Evolutionary conservation across 345 rosid species (phyloP).

Genomic region (Lumnitzera racemosa): DNA sequence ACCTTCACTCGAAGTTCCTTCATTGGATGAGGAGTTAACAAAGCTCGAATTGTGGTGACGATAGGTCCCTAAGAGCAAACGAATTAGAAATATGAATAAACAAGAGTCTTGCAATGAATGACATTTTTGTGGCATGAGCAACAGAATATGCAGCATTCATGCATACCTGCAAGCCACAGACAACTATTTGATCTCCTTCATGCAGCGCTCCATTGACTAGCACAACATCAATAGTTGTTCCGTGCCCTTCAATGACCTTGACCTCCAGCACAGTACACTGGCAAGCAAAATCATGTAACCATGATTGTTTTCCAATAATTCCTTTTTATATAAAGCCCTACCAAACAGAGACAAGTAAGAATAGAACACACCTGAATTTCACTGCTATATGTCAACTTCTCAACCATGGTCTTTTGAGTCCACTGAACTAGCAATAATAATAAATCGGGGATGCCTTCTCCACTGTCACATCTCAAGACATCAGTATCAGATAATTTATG

Average conservation of each 20-base stretch:
- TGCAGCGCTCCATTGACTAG: constrained; percentile 83
- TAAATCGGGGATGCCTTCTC: constrained; percentile 91
- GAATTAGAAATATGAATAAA: constrained; percentile 3
- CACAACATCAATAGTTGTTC: constrained; percentile 94
- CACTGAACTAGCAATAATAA: constrained; percentile 76
- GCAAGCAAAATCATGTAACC: constrained; percentile 17
- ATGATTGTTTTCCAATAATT: constrained; percentile 13
- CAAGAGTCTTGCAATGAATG: neutral
- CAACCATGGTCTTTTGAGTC: constrained; percentile 95
- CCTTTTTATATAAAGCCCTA: neutral
- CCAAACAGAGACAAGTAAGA: neutral
- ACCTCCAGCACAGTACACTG: constrained; percentile 99
- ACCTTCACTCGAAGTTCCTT: constrained; percentile 96
- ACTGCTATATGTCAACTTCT: constrained; percentile 73
- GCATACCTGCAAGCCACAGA: constrained; percentile 91
- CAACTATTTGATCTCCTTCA: constrained; percentile 92
- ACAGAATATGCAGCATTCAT: constrained; percentile 2
- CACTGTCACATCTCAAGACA: constrained; percentile 38
- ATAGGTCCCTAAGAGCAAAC: constrained; percentile 66
- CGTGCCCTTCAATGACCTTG: constrained; percentile 90
- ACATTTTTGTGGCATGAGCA: neutral
- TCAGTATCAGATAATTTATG: constrained; percentile 4
- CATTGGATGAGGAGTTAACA: constrained; percentile 97
- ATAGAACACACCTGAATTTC: constrained; percentile 47
- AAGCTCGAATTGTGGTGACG: constrained; percentile 74